phyloP scores from a whole-genome alignment of 305 asterid genomes.

The Solanum aculeatissimum region DNA sequence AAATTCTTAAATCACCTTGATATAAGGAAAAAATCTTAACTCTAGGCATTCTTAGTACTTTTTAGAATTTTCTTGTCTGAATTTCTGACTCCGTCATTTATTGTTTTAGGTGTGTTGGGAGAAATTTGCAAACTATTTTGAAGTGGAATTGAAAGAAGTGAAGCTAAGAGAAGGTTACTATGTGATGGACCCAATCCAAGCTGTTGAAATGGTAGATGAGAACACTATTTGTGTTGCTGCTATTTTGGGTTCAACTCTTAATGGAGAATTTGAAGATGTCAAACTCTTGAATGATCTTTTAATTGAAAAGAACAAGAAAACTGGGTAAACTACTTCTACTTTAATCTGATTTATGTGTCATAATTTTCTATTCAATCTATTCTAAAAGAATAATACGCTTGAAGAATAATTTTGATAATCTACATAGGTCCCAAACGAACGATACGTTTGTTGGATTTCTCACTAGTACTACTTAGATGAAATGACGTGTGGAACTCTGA shows the following conservation, averaged over 20 bases:
- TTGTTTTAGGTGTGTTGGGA: slow-evolving; percentile 44
- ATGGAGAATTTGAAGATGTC: slow-evolving; percentile 51
- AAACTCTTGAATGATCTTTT: slow-evolving; percentile 37
- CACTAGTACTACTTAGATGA: neutral
- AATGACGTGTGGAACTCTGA: neutral
- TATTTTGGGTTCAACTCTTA: slow-evolving; percentile 46
- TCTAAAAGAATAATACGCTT: no score
- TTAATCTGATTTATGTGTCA: neutral
- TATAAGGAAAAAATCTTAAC: neutral
- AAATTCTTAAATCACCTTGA: neutral
- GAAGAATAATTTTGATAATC: no score
- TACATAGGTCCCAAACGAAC: no score
- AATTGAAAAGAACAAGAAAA: slow-evolving; percentile 22
- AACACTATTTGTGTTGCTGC: slow-evolving; percentile 57
- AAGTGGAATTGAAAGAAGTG: slow-evolving; percentile 48
- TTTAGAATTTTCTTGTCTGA: neutral
- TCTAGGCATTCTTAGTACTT: neutral
- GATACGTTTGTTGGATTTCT: neutral
- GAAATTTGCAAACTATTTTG: slow-evolving; percentile 50
- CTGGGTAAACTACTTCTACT: slow-evolving; percentile 14
- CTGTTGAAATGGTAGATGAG: slow-evolving; percentile 53
- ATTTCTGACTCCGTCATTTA: neutral
- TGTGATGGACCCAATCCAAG: slow-evolving; percentile 48
- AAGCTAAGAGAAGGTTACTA: slow-evolving; percentile 37
- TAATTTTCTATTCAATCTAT: neutral